Conservation (phyloP, 108 stramenopile genomes). For the Craspedostauros australis region DNA sequence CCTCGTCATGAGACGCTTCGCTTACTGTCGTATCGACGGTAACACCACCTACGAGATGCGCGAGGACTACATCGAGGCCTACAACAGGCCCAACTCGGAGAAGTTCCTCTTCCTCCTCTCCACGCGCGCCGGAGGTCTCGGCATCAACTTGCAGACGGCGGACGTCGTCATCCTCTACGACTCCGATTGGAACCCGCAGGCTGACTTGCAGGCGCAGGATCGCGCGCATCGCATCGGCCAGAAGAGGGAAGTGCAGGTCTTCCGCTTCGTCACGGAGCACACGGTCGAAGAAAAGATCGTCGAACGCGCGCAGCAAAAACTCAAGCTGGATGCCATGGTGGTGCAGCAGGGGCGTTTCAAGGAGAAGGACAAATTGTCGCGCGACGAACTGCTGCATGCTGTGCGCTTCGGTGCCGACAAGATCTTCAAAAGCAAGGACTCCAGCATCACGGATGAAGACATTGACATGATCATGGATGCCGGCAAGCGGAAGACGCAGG, state of each 20-base stretch:
- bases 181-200: constrained; percentile 92
- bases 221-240: constrained; percentile 97
- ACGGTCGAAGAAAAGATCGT: constrained; percentile 99
- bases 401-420: constrained; percentile 98
- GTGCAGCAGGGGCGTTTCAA: constrained; percentile 94
- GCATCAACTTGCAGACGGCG: constrained; percentile 92
- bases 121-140: constrained; percentile 83
- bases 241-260: constrained; percentile 94
- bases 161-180: constrained; percentile 93
- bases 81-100: constrained; percentile 83
- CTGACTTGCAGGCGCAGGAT: constrained; percentile 94
- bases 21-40: constrained; percentile 97
- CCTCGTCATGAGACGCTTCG: constrained; percentile 73
- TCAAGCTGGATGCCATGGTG: constrained; percentile 99
- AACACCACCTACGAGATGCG: constrained; percentile 92
- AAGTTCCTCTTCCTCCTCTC: constrained; percentile 88
- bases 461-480: constrained; percentile 87
- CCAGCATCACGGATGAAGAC: constrained; percentile 89
- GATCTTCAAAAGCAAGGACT: constrained; percentile 89
- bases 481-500: constrained; percentile 85
- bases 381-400: constrained; percentile 79
- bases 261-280: constrained; percentile 95
- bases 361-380: constrained; percentile 85
- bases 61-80: constrained; percentile 87
- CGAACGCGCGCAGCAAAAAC: constrained; percentile 98